These are phyloP conservation scores for Phycomyces blakesleeanus DNA, from an alignment of 192 early-diverging fungal genomes.

Conservation along the genomic window DNA sequence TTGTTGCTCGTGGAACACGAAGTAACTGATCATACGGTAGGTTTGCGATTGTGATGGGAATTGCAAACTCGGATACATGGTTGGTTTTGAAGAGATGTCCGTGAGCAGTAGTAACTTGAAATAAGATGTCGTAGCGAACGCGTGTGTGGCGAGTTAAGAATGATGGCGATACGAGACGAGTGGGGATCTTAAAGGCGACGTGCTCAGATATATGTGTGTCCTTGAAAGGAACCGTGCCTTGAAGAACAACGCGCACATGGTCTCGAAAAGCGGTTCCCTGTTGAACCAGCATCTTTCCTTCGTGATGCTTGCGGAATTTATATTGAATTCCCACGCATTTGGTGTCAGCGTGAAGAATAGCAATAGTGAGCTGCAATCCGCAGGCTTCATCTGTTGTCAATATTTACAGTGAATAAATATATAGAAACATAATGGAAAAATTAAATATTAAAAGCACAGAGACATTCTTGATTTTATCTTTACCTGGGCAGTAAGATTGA, in stretches of 20 bases:
- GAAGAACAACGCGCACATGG: slow-evolving; percentile 30
- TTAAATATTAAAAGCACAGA: no score
- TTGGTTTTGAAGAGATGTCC: slow-evolving; percentile 34
- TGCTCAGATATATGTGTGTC: slow-evolving; percentile 12
- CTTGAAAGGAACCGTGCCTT: slow-evolving; percentile 4
- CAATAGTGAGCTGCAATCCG: slow-evolving; percentile 28
- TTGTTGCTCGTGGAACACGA: slow-evolving; percentile 27
- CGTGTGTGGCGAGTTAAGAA: slow-evolving; percentile 40
- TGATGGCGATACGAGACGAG: slow-evolving; percentile 38
- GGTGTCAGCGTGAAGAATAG: slow-evolving; percentile 15
- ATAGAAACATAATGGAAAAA: no score
- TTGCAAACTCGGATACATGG: slow-evolving; percentile 32
- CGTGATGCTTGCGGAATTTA: slow-evolving; percentile 43
- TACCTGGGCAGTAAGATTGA: slow-evolving; percentile 39
- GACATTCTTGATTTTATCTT: background rate
- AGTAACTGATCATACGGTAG: slow-evolving; percentile 34
- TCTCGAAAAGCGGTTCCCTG: slow-evolving; percentile 36
- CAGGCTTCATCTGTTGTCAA: slow-evolving; percentile 26
- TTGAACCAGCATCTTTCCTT: slow-evolving; percentile 41
- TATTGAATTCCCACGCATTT: slow-evolving; percentile 25
- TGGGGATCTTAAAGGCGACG: slow-evolving; percentile 34
- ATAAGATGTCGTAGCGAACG: slow-evolving; percentile 37
- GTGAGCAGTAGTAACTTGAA: slow-evolving; percentile 25
- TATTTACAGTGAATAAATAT: background rate
- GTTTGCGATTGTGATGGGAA: slow-evolving; percentile 40